phyloP scores from a whole-genome alignment of 495 filamentous ascomycete species.

The Pyrenula aspistea region DNA sequence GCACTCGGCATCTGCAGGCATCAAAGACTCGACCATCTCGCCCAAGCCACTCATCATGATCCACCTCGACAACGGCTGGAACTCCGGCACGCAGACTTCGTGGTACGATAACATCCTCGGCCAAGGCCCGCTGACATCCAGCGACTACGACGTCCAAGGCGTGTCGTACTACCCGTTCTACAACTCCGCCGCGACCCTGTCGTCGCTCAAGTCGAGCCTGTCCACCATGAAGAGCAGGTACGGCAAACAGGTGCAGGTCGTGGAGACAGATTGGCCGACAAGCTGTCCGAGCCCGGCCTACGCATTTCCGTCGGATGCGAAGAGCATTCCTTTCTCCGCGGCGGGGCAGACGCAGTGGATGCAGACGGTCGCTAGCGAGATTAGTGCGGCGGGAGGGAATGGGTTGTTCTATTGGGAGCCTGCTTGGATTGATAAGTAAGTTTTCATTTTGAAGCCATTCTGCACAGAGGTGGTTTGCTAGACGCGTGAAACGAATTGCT shows the following conservation, averaged over 20 bases:
- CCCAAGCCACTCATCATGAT: conserved; percentile 52
- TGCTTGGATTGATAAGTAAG: conserved; percentile 48
- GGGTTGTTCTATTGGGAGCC: conserved; percentile 66
- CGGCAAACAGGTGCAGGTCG: conserved; percentile 48
- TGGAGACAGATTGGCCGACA: conserved; percentile 58
- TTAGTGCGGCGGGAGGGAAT: conserved; percentile 32
- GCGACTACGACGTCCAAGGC: conserved; percentile 58
- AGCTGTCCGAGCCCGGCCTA: conserved; percentile 41
- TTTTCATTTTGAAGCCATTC: too few species aligned
- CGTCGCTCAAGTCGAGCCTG: conserved; percentile 40
- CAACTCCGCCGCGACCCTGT: conserved; percentile 38
- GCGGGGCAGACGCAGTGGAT: conserved; percentile 49
- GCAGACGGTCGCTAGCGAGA: conserved; percentile 37
- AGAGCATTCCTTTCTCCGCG: conserved; percentile 43
- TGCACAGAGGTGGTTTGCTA: too few species aligned
- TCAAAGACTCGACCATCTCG: conserved; percentile 46
- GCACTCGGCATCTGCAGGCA: conserved; percentile 47
- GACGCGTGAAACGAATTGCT: too few species aligned
- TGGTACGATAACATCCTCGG: conserved; percentile 48
- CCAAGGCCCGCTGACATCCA: conserved; percentile 32
- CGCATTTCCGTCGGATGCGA: conserved; percentile 45
- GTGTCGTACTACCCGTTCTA: conserved; percentile 65
- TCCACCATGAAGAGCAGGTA: conserved; percentile 45
- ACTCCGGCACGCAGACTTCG: conserved; percentile 48
- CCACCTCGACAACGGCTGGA: conserved; percentile 60